Conservation (phyloP, 208 protist genomes). For the Herpetomonas samuelpessoai region DNA sequence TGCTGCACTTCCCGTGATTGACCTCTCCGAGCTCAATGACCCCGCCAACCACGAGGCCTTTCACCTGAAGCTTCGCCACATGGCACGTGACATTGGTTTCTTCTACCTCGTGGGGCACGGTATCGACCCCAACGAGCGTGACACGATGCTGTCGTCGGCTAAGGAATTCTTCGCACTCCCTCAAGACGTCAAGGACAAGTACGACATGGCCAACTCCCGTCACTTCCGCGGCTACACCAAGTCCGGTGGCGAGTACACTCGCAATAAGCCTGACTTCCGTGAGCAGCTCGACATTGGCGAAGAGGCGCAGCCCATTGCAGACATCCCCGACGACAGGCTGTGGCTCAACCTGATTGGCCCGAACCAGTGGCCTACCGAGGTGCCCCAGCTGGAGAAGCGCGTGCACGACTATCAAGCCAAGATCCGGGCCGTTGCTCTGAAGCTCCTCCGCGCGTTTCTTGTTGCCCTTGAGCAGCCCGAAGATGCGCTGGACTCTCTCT, state of each 20-base stretch:
- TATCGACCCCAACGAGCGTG: slow-evolving; percentile 10
- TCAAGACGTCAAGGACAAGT: slow-evolving; percentile 17
- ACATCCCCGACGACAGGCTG: not conserved
- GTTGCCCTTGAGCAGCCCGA: slow-evolving; percentile 8
- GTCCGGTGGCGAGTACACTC: slow-evolving; percentile 7
- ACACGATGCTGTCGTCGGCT: slow-evolving; percentile 2
- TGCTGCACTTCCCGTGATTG: slow-evolving; percentile 9
- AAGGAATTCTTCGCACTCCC: slow-evolving; percentile 19
- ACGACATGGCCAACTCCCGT: slow-evolving; percentile 13
- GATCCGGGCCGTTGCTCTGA: not conserved
- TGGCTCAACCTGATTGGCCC: slow-evolving; percentile 13
- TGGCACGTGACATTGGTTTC: slow-evolving; percentile 17
- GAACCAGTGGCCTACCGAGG: slow-evolving; percentile 10
- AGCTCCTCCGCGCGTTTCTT: slow-evolving; percentile 8
- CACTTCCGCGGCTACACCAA: slow-evolving; percentile 21
- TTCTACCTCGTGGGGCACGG: slow-evolving; percentile 19
- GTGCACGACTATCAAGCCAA: slow-evolving; percentile 6
- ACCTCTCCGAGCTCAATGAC: slow-evolving; percentile 14
- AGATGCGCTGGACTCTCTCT: not conserved
- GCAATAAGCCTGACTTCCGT: slow-evolving; percentile 19
- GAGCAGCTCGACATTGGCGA: slow-evolving; percentile 16
- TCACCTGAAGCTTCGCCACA: slow-evolving; percentile 12
- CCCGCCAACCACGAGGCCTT: slow-evolving; percentile 7
- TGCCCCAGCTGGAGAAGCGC: slow-evolving; percentile 5
- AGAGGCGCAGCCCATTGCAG: not conserved